phyloP scores from a whole-genome alignment of 768 basidiomycete genomes.

The Boletus patriciae region DNA sequence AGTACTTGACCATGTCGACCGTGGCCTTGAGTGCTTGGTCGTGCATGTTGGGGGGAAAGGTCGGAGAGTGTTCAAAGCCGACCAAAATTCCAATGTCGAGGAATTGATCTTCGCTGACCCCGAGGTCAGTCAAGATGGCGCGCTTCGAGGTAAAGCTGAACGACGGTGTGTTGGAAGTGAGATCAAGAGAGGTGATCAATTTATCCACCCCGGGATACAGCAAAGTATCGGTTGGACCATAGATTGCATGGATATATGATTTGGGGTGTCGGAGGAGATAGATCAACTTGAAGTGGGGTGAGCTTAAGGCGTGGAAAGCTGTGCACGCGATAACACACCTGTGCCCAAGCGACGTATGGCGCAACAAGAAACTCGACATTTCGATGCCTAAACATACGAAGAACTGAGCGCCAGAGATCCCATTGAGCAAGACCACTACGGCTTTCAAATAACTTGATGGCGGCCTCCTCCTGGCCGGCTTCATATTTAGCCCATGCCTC shows the following conservation, averaged over 20 bases:
- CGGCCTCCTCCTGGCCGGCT: constrained; percentile 84
- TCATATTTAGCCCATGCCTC: constrained; percentile 96
- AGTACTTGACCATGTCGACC: constrained; percentile 90
- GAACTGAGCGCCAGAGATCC: constrained; percentile 93
- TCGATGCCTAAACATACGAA: constrained; percentile 90
- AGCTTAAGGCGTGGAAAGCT: not conserved
- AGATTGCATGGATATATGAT: constrained; percentile 92
- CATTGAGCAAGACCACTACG: constrained; percentile 71
- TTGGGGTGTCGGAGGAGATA: constrained; percentile 94
- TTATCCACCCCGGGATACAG: constrained; percentile 87
- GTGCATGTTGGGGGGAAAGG: constrained; percentile 81
- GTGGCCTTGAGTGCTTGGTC: constrained; percentile 81
- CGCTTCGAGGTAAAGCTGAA: constrained; percentile 88
- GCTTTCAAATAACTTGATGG: constrained; percentile 80
- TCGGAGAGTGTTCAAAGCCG: constrained; percentile 78
- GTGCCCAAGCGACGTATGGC: constrained; percentile 93
- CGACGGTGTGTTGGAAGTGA: constrained; percentile 60
- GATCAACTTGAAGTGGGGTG: constrained; percentile 62
- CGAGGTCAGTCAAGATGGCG: constrained; percentile 61
- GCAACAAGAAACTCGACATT: constrained; percentile 96
- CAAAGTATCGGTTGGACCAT: constrained; percentile 85
- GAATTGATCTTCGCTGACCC: constrained; percentile 84
- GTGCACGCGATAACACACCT: constrained; percentile 56
- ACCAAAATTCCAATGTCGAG: constrained; percentile 91
- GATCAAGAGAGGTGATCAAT: constrained; percentile 86